phyloP scores from a whole-genome alignment of 1,284 basidiomycete species.

The Tilletia horrida region DNA sequence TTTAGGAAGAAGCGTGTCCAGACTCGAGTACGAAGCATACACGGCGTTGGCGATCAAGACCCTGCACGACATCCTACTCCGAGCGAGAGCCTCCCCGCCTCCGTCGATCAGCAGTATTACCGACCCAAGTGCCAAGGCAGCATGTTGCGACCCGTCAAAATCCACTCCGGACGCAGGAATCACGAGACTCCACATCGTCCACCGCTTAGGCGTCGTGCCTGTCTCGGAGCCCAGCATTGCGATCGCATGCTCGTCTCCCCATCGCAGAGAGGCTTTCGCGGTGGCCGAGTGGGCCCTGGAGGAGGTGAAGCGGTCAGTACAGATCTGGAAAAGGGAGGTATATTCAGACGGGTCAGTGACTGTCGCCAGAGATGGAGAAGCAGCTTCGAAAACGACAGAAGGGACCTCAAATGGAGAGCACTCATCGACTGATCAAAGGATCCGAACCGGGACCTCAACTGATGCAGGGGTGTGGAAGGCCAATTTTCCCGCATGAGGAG shows the following conservation, averaged over 20 bases:
- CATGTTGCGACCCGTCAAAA: conserved; percentile 8
- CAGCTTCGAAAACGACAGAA: background rate
- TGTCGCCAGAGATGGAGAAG: conserved; percentile 3
- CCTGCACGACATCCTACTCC: conserved; percentile 26
- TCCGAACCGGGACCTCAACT: too few species aligned
- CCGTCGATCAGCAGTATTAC: conserved; percentile 17
- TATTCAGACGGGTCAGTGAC: conserved; percentile 58
- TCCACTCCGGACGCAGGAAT: background rate
- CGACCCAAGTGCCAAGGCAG: conserved; percentile 9
- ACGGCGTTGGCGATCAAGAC: conserved; percentile 76
- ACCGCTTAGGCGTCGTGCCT: conserved; percentile 74
- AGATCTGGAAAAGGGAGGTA: conserved; percentile 85
- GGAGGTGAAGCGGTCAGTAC: conserved; percentile 73
- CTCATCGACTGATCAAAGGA: too few species aligned
- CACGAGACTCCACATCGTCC: conserved; percentile 63
- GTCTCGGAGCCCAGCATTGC: conserved; percentile 78
- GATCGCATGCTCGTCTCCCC: conserved; percentile 78
- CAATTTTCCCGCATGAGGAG: background rate
- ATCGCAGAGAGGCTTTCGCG: conserved; percentile 73
- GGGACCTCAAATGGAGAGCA: too few species aligned
- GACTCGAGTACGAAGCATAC: conserved; percentile 75
- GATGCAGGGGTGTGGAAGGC: background rate
- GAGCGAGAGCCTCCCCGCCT: conserved; percentile 22
- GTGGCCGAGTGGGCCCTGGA: conserved; percentile 78
- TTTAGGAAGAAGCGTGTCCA: conserved; percentile 68